Evolutionary conservation across 352 stramenopile genomes (phyloP).

Genomic region (Globisporangium spinosum): DNA sequence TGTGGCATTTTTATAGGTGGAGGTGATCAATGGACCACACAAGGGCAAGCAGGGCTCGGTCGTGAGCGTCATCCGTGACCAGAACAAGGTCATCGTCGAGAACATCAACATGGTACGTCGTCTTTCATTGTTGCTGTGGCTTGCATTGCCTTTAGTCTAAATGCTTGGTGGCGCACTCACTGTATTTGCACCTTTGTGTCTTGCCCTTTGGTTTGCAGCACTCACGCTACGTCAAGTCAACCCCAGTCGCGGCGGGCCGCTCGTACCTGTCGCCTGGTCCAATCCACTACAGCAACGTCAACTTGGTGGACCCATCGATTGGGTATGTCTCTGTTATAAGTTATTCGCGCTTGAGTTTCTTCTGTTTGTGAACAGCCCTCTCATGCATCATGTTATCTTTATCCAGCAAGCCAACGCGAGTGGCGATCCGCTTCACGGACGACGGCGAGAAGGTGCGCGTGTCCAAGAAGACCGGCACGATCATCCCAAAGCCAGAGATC

Average conservation of each 20-base stretch:
- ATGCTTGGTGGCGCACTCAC: background rate
- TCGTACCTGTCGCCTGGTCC: conserved; percentile 79
- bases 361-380: background rate
- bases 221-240: conserved; percentile 82
- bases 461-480: conserved; percentile 92
- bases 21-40: conserved; percentile 78
- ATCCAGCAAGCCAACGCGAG: conserved; percentile 61
- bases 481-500: conserved; percentile 93
- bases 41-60: conserved; percentile 80
- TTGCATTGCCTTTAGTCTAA: background rate
- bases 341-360: background rate
- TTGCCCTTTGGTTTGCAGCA: conserved; percentile 24
- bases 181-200: background rate
- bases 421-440: conserved; percentile 85
- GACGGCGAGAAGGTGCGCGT: conserved; percentile 94
- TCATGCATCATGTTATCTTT: background rate
- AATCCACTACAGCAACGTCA: conserved; percentile 88
- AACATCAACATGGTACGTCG: conserved; percentile 84
- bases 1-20: conserved; percentile 35
- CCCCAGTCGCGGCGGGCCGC: conserved; percentile 54
- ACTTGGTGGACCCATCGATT: conserved; percentile 78
- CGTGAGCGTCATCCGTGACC: conserved; percentile 65
- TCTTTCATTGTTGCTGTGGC: background rate
- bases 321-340: conserved; percentile 23
- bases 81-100: conserved; percentile 80